Percentiles rank a stretch among this genome's conserved stretches.
These are phyloP conservation scores for Prunus padus DNA, from an alignment of 306 rosid genomes.

Conservation along the genomic window DNA sequence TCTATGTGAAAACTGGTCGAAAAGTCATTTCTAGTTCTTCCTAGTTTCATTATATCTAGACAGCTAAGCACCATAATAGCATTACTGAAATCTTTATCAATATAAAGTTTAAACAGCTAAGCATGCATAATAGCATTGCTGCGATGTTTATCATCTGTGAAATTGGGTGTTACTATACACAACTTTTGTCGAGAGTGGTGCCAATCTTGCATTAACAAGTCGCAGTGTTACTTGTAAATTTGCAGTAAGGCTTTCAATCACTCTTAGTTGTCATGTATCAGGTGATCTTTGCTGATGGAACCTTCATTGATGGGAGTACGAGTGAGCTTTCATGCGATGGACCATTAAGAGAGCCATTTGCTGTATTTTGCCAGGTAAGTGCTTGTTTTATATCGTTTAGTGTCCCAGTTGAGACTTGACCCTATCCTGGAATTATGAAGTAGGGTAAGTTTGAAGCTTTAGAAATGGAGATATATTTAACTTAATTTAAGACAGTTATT, in stretches of 20 bases:
- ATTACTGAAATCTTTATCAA: not conserved
- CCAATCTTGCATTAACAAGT: conserved; percentile 1
- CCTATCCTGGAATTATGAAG: not conserved
- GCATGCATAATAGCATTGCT: no score
- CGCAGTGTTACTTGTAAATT: not conserved
- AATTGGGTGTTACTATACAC: not conserved
- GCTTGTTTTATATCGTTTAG: not conserved
- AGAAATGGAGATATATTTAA: not conserved
- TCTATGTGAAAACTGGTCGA: not conserved
- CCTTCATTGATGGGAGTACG: conserved; percentile 93
- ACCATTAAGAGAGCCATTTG: conserved; percentile 82
- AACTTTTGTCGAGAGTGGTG: not conserved
- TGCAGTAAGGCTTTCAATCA: not conserved
- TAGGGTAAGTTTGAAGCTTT: not conserved
- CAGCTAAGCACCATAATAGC: not conserved
- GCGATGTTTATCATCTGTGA: not conserved
- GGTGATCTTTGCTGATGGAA: conserved; percentile 98
- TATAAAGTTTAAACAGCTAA: no score
- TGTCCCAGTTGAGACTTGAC: not conserved
- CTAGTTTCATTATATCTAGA: not conserved
- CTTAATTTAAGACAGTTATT: not conserved
- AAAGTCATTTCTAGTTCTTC: not conserved
- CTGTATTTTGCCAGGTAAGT: conserved; percentile 86
- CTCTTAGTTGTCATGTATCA: conserved; percentile 25
- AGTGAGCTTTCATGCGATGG: conserved; percentile 99